A percentile compares a stretch with the other conserved stretches of the same genome.
These are phyloP conservation scores for Aphanomyces euteiches DNA, from an alignment of 352 stramenopile genomes.

Conservation along the genomic window DNA sequence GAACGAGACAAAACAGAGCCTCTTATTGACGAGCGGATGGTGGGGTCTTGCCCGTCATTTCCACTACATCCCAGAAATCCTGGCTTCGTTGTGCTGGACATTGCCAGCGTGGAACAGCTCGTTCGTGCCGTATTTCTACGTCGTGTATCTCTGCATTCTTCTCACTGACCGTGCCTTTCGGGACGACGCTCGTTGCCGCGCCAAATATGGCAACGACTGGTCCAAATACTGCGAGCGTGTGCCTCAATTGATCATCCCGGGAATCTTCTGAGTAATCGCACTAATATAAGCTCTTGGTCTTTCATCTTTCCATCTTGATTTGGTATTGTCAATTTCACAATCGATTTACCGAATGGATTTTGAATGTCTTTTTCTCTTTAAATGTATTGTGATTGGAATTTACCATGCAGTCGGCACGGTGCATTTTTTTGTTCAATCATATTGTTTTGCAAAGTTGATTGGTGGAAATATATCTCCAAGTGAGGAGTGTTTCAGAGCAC, in stretches of 20 bases:
- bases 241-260: conserved; percentile 84
- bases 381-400: no score
- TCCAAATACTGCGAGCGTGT: conserved; percentile 88
- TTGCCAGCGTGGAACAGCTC: conserved; percentile 55
- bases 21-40: conserved; percentile 91
- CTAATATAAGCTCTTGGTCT: neutral
- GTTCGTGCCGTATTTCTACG: conserved; percentile 83
- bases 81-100: conserved; percentile 75
- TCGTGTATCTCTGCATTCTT: conserved; percentile 89
- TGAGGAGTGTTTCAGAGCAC: no score
- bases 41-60: conserved; percentile 94
- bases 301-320: neutral
- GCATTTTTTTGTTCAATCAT: no score
- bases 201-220: conserved; percentile 97
- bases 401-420: no score
- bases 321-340: no score
- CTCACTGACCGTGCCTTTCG: conserved; percentile 93
- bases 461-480: no score
- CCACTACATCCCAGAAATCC: conserved; percentile 93
- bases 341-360: no score
- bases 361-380: no score
- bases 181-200: conserved; percentile 91
- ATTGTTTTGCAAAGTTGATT: no score
- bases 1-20: conserved; percentile 82
- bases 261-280: conserved; percentile 53